phyloP scores from a whole-genome alignment of 768 basidiomycete genomes.

The Lyophyllum semitale region DNA sequence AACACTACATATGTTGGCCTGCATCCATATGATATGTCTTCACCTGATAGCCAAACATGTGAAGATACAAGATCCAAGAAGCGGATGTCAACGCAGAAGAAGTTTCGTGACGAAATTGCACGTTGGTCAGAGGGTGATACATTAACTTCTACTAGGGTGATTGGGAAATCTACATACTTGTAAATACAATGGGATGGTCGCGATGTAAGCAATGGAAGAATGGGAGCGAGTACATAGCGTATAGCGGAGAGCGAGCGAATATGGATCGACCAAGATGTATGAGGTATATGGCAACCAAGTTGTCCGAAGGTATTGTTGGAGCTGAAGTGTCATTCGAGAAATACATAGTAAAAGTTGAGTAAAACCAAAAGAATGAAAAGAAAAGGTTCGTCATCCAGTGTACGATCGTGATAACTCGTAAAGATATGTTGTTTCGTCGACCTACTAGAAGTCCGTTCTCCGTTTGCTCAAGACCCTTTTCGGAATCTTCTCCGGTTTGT shows the following conservation, averaged over 20 bases:
- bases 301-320: conserved; percentile 10
- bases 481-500: conserved; percentile 28
- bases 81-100: not conserved
- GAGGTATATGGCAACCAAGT: conserved; percentile 17
- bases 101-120: not conserved
- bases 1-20: not conserved
- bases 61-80: not conserved
- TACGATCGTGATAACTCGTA: not conserved
- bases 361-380: not conserved
- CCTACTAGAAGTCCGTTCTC: conserved; percentile 32
- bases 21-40: not conserved
- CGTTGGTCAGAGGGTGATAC: not conserved
- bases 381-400: conserved; percentile 11
- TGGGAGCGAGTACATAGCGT: conserved; percentile 11
- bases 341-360: conserved; percentile 15
- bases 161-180: conserved; percentile 12
- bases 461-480: conserved; percentile 48
- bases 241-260: not conserved
- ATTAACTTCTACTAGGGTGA: conserved; percentile 7
- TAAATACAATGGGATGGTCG: conserved; percentile 11
- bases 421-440: not conserved
- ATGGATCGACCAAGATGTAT: conserved; percentile 2
- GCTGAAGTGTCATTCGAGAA: conserved; percentile 6
- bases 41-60: not conserved
- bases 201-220: not conserved